A percentile compares a stretch with the other conserved stretches of the same genome.
These are phyloP conservation scores for Barnettozyma wickerhamii DNA, from an alignment of 805 yeast species.

Conservation along the genomic window DNA sequence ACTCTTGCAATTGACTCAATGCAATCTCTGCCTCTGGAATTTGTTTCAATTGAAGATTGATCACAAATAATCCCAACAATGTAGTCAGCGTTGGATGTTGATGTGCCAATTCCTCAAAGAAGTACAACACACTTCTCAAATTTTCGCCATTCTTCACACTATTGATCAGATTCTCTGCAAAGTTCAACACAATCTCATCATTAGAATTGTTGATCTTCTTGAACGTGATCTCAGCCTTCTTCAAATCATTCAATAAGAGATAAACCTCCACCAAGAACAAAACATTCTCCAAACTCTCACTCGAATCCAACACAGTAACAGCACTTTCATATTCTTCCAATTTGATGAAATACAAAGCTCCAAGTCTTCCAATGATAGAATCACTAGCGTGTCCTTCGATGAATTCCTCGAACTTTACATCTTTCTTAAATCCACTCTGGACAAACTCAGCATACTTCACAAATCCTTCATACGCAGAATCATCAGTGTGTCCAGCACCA, in stretches of 20 bases:
- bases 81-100: slow-evolving; percentile 44
- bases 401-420: slow-evolving; percentile 17
- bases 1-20: slow-evolving; percentile 42
- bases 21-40: slow-evolving; percentile 78
- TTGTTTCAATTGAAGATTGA: slow-evolving; percentile 76
- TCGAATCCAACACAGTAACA: slow-evolving; percentile 31
- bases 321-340: slow-evolving; percentile 41
- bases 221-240: slow-evolving; percentile 40
- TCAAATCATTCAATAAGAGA: slow-evolving; percentile 31
- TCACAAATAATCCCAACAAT: slow-evolving; percentile 60
- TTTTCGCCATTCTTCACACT: slow-evolving; percentile 37
- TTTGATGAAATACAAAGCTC: slow-evolving; percentile 37
- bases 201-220: slow-evolving; percentile 48
- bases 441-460: slow-evolving; percentile 25
- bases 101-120: slow-evolving; percentile 78
- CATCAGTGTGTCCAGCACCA: background rate
- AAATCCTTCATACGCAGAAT: slow-evolving; percentile 20
- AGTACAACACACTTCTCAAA: slow-evolving; percentile 47
- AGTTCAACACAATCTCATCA: slow-evolving; percentile 73
- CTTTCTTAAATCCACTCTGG: slow-evolving; percentile 16
- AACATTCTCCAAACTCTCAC: slow-evolving; percentile 39
- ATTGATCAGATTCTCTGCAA: slow-evolving; percentile 71
- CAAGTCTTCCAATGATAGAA: slow-evolving; percentile 29
- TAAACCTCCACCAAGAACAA: slow-evolving; percentile 37
- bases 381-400: slow-evolving; percentile 19